A percentile compares a stretch with the other conserved stretches of the same genome.
Evolutionary conservation across 257 asterid genomes (phyloP).

Genomic region (Catharanthus roseus): DNA sequence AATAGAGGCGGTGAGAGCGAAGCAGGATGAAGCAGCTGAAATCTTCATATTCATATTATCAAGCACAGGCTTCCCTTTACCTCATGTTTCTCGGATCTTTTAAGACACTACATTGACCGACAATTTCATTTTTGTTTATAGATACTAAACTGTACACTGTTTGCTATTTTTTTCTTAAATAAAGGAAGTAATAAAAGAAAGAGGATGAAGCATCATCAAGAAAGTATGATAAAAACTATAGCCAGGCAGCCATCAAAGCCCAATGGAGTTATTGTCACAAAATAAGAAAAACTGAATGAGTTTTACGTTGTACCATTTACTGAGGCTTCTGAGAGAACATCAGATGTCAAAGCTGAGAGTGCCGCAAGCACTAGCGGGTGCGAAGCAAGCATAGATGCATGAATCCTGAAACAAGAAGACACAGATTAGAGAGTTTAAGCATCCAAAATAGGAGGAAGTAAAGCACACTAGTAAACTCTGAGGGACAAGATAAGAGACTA

Average conservation of each 20-base stretch:
- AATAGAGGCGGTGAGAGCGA: background rate
- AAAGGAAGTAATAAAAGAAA: background rate
- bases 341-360: constrained; percentile 82
- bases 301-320: constrained; percentile 65
- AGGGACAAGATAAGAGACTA: background rate
- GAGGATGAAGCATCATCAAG: background rate
- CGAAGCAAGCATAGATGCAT: constrained; percentile 81
- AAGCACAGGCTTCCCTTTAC: background rate
- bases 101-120: background rate
- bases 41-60: background rate
- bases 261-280: background rate
- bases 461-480: background rate
- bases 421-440: background rate
- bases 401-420: constrained; percentile 58
- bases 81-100: background rate
- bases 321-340: constrained; percentile 78
- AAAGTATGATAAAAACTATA: background rate
- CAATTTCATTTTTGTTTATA: background rate
- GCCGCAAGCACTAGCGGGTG: constrained; percentile 87
- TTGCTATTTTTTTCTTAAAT: background rate
- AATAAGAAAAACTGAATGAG: constrained; percentile 12
- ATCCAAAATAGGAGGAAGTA: background rate
- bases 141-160: background rate
- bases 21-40: background rate
- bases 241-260: background rate